These are phyloP conservation scores for Aspergillus ochraceoroseus DNA, from an alignment of 2,329 filamentous ascomycete genomes.

Conservation along the genomic window DNA sequence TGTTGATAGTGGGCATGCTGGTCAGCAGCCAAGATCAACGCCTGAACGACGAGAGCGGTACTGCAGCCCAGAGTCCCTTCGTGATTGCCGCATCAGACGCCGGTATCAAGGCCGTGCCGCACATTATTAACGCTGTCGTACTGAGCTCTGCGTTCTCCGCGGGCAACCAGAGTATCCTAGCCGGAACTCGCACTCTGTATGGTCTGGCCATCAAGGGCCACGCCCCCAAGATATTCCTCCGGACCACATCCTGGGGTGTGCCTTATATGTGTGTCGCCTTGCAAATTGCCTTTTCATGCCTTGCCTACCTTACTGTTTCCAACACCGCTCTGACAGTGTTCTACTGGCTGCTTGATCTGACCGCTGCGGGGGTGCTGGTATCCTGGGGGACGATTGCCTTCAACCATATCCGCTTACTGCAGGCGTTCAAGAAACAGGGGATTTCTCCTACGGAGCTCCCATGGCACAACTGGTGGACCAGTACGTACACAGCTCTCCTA, in stretches of 20 bases:
- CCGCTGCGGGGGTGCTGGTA: slow-evolving; percentile 58
- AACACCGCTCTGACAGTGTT: slow-evolving; percentile 58
- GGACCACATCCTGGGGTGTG: slow-evolving; percentile 34
- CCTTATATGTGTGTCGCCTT: slow-evolving; percentile 43
- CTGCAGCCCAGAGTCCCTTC: slow-evolving; percentile 50
- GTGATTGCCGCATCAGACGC: slow-evolving; percentile 68
- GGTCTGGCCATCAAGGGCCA: slow-evolving; percentile 47
- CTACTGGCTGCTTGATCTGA: slow-evolving; percentile 60
- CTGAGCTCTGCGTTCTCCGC: slow-evolving; percentile 67
- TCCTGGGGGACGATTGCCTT: slow-evolving; percentile 59
- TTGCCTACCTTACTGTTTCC: slow-evolving; percentile 45
- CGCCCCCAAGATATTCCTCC: slow-evolving; percentile 49
- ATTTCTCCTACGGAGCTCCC: slow-evolving; percentile 51
- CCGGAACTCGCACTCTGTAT: slow-evolving; percentile 51
- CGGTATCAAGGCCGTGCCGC: slow-evolving; percentile 62
- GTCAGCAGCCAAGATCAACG: slow-evolving; percentile 51
- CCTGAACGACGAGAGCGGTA: slow-evolving; percentile 24
- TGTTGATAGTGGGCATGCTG: slow-evolving; percentile 56
- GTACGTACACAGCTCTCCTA: slow-evolving; percentile 42
- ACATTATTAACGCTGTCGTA: slow-evolving; percentile 71
- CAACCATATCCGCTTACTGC: slow-evolving; percentile 56
- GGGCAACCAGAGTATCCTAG: slow-evolving; percentile 61
- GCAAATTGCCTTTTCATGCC: slow-evolving; percentile 40
- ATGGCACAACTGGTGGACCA: slow-evolving; percentile 60
- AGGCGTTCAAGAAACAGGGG: slow-evolving; percentile 53